A percentile compares a stretch with the other conserved stretches of the same genome.
Evolutionary conservation across 768 basidiomycete genomes (phyloP).

Genomic region (Boletus pseudo-olivaceus): DNA sequence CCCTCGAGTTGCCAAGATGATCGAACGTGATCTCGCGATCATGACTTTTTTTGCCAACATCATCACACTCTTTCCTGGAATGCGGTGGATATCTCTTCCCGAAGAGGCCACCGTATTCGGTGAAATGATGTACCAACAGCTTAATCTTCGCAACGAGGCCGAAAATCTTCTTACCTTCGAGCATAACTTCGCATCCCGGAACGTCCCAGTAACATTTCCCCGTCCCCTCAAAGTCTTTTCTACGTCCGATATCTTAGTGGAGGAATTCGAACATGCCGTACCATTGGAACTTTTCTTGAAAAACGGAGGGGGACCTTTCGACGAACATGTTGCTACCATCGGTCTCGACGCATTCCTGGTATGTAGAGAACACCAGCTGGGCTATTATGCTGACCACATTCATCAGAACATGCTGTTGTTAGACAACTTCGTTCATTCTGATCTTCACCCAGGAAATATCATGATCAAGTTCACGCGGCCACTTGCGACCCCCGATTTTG

Average conservation of each 20-base stretch:
- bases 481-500: slow-evolving; percentile 59
- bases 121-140: slow-evolving; percentile 91
- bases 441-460: slow-evolving; percentile 92
- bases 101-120: slow-evolving; percentile 97
- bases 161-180: slow-evolving; percentile 85
- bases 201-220: slow-evolving; percentile 85
- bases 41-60: slow-evolving; percentile 88
- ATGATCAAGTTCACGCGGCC: slow-evolving; percentile 97
- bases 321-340: slow-evolving; percentile 83
- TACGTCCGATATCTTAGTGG: slow-evolving; percentile 79
- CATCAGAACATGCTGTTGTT: slow-evolving; percentile 92
- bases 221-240: slow-evolving; percentile 80
- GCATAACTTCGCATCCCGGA: slow-evolving; percentile 75
- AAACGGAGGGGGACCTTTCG: slow-evolving; percentile 91
- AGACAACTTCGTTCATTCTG: slow-evolving; percentile 96
- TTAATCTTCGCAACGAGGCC: slow-evolving; percentile 88
- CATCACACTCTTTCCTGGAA: slow-evolving; percentile 80
- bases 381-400: slow-evolving; percentile 1
- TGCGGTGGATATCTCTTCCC: slow-evolving; percentile 94
- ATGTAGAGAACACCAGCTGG: slow-evolving; percentile 27
- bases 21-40: slow-evolving; percentile 87
- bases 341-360: slow-evolving; percentile 96
- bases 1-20: slow-evolving; percentile 77
- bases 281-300: slow-evolving; percentile 83
- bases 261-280: slow-evolving; percentile 90